phyloP scores from a whole-genome alignment of 1,139 yeast species.

The Geotrichum cucujoidarum region DNA sequence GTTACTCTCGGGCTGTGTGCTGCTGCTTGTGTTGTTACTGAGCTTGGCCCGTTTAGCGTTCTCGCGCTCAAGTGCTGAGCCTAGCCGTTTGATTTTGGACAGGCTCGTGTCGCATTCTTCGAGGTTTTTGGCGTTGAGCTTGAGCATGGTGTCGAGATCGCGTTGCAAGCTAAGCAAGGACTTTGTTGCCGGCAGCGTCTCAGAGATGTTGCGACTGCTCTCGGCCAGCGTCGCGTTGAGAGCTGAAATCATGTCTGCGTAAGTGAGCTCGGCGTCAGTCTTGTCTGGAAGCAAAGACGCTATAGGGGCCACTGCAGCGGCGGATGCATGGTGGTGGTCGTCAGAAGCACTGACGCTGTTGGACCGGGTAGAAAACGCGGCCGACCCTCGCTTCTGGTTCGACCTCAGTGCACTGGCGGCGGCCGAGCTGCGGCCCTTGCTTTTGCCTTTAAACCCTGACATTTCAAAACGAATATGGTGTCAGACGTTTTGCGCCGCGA shows the following conservation, averaged over 20 bases:
- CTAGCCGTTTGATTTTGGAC: conserved; percentile 14
- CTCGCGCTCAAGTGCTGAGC: conserved; percentile 17
- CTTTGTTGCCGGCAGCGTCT: conserved; percentile 16
- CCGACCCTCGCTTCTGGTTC: conserved; percentile 6
- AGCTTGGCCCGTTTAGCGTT: conserved; percentile 12
- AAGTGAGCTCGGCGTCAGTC: conserved; percentile 15
- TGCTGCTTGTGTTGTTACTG: not conserved
- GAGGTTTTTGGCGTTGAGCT: conserved; percentile 9
- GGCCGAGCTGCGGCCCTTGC: conserved; percentile 10
- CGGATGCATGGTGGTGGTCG: not conserved
- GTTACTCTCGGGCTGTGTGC: too few relatives aligned
- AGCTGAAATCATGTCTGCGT: conserved; percentile 15
- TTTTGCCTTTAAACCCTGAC: conserved; percentile 15
- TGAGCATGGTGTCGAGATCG: conserved; percentile 15
- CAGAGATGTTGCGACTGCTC: conserved; percentile 6
- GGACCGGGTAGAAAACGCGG: conserved; percentile 7
- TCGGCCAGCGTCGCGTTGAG: conserved; percentile 8
- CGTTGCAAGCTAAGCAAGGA: conserved; percentile 13
- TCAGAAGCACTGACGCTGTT: conserved; percentile 12
- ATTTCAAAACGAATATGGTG: too few relatives aligned
- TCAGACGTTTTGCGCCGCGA: too few relatives aligned
- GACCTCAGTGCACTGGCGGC: conserved; percentile 1
- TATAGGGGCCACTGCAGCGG: not conserved
- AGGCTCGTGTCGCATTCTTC: conserved; percentile 16
- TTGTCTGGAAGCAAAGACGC: conserved; percentile 17